Evolutionary conservation across 2,329 filamentous ascomycete species (phyloP), one percentile per base, ranked within the genome.

Genomic region (Fusarium metavorans): DNA sequence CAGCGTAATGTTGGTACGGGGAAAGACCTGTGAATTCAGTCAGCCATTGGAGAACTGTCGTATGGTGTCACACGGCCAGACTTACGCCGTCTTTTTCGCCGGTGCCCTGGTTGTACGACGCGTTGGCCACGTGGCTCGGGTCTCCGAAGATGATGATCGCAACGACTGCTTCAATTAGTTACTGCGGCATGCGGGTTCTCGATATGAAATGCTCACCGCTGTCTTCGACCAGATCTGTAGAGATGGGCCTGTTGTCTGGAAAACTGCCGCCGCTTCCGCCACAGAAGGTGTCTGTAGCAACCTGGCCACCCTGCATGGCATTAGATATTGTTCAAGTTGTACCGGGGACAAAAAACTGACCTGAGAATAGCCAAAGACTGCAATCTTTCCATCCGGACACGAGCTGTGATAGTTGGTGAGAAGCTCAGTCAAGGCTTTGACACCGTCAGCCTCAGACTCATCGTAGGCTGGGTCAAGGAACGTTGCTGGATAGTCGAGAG

Each of bases 331-430:
- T 27, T 23, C 13, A 20, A 39, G 7, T 14, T 11, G 37, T 30
- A 52, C 32, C 5, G 9, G 2, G 5, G 3, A 7, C 13, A 18
- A 3, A 8, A 5, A 11, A 59, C 77, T 32, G 68, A 81, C 83
- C 80, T 86, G 84, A 2, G 84, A 86, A 68, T 83, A 86, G 1
- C 84, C 84, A 52, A 86, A 57, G 34, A 86, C 72, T 6, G 83
- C 84, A 57, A 86, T 78, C 77, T 85, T 84, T 63, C 77, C 79
- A n/a, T 81, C 70, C 9, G 84, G 84, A 43, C 84, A 86, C 6
- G 76, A 75, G 34, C 76, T 58, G 71, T 76, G 73, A 68, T 86
- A 85, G 25, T 75, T 66, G 14, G 72, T 71, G 45, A 86, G 67
- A 57, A 77, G 74, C 32, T 75, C 50, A 20, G 77, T 81, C 77